Evolutionary conservation across 2,329 filamentous ascomycete species (phyloP).

Genomic region (Colletotrichum orbiculare): DNA sequence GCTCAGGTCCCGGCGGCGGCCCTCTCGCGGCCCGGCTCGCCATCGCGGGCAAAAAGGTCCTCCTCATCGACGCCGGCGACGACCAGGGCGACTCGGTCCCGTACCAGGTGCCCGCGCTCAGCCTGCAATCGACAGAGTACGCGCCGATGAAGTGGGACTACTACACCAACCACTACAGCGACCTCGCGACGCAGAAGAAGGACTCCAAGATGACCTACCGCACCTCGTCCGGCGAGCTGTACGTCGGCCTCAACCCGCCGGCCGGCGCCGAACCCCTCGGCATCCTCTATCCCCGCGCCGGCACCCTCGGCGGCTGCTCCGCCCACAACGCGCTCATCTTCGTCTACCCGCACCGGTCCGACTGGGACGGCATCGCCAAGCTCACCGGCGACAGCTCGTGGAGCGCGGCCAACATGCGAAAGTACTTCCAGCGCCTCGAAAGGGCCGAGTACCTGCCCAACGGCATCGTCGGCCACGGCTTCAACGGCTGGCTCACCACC

Average conservation of each 20-base stretch:
- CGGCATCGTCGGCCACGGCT: slow-evolving; percentile 61
- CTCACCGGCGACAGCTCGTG: slow-evolving; percentile 71
- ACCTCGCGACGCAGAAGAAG: slow-evolving; percentile 44
- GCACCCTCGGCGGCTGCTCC: slow-evolving; percentile 61
- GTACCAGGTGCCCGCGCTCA: slow-evolving; percentile 43
- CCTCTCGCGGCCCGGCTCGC: slow-evolving; percentile 67
- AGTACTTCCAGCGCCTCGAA: slow-evolving; percentile 68
- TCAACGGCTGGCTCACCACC: slow-evolving; percentile 61
- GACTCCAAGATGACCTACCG: slow-evolving; percentile 66
- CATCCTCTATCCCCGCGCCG: slow-evolving; percentile 58
- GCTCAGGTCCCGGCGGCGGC: slow-evolving; percentile 66
- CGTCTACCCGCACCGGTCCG: slow-evolving; percentile 67
- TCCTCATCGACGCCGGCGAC: slow-evolving; percentile 69
- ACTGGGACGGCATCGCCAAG: slow-evolving; percentile 67
- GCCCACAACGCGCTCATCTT: slow-evolving; percentile 71
- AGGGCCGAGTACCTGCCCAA: slow-evolving; percentile 62
- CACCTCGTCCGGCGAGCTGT: slow-evolving; percentile 48
- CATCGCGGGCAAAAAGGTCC: slow-evolving; percentile 64
- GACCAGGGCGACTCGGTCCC: slow-evolving; percentile 56
- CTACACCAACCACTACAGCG: slow-evolving; percentile 38
- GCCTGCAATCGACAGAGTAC: slow-evolving; percentile 39
- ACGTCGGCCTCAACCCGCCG: slow-evolving; percentile 52
- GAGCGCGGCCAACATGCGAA: slow-evolving; percentile 67
- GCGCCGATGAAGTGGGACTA: slow-evolving; percentile 38
- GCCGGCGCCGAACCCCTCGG: slow-evolving; percentile 53